Base-by-base conservation (phyloP, 495 filamentous ascomycete genomes). In the Penicillium odoratum region DNA sequence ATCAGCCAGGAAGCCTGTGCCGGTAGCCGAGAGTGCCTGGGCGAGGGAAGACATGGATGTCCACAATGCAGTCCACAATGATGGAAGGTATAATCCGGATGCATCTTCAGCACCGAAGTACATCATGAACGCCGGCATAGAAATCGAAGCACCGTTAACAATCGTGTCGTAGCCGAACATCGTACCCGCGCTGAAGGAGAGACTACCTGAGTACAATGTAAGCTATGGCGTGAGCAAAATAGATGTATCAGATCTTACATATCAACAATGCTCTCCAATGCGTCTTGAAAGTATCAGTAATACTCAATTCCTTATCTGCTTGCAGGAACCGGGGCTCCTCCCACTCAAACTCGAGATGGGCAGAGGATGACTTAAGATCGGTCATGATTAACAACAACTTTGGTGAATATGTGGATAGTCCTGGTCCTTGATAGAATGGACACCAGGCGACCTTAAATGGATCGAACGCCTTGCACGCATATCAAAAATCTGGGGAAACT, bases 51-150 rank as follows among this genome's bases (percentile, higher is more conserved):
- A 58, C 65, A 70, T 70, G 8, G 68, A 68, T 3, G 56, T 57
- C 62, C 65, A 70, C 3, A 70, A 47, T 4, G 65, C 58, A n/a
- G 68, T 70, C 68, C 68, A 70, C 15, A 68, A 58, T 2, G 65
- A 68, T 28, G 61, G 57, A 10, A 70, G 50, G 53, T 68, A 70
- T 9, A 57, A 25, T 0, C 45, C 45, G 7, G 62, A 48, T 16
- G 60, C 26, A 51, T 66, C 43, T 21, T 51, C 40, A 15, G 57
- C 58, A 5, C 65, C 68, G 36, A 66, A 70, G 29, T 67, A 70
- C 7, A 70, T 28, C 10, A 65, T 54, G 42, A 70, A 70, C 7
- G 65, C 58, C 13, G 68, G 68, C 59, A 70, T 61, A 5, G 62
- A 60, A 7, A 68, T 51, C 0, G 58, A 63, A 16, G 65, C 62